Conservation (phyloP, 768 basidiomycete species). For the Suillus plorans region DNA sequence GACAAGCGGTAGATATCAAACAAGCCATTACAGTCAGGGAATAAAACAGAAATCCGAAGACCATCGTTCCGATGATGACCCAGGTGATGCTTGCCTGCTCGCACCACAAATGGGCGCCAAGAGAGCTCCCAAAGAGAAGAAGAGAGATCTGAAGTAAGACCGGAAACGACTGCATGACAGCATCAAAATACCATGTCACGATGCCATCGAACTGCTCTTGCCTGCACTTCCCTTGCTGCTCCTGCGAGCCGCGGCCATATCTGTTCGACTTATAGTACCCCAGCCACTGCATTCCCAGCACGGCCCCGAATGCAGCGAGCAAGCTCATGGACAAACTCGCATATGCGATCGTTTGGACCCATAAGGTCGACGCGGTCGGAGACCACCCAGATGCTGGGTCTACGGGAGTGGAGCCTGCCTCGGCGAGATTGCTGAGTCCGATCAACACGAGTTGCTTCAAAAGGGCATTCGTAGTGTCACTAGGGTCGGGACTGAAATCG, state of each 20-base stretch:
- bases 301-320: conserved; percentile 13
- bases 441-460: conserved; percentile 9
- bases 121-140: conserved; percentile 13
- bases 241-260: conserved; percentile 5
- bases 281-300: conserved; percentile 18
- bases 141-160: conserved; percentile 13
- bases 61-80: neutral
- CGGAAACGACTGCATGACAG: conserved; percentile 10
- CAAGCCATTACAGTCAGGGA: conserved; percentile 1
- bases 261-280: neutral
- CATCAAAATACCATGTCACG: conserved; percentile 12
- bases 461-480: conserved; percentile 14
- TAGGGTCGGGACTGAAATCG: conserved; percentile 13
- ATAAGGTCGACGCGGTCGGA: accelerated
- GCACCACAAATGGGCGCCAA: conserved; percentile 4
- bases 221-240: conserved; percentile 9
- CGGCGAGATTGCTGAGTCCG: conserved; percentile 6
- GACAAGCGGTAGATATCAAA: conserved; percentile 1
- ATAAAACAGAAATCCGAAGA: conserved; percentile 2
- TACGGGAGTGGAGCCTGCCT: neutral
- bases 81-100: neutral
- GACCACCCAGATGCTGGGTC: neutral
- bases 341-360: conserved; percentile 11
- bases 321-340: conserved; percentile 14
- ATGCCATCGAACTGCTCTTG: conserved; percentile 13